These are phyloP conservation scores for Pyrenula massariospora DNA, from an alignment of 495 filamentous ascomycete genomes.

Conservation along the genomic window DNA sequence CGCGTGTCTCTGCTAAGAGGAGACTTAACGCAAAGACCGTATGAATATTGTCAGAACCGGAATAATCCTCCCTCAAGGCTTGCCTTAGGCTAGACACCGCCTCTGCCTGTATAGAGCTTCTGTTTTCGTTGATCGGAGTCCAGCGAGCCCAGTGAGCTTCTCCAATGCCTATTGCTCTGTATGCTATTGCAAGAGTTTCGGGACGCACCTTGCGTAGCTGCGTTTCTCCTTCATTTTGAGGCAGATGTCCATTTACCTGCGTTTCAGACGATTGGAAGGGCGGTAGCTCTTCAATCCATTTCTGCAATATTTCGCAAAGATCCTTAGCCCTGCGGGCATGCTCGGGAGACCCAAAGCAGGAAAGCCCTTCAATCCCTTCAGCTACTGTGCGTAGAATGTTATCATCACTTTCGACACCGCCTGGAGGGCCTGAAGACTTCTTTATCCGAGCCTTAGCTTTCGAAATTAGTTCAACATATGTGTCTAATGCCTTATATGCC, in stretches of 20 bases:
- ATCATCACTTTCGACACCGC: constrained; percentile 65
- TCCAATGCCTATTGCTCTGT: constrained; percentile 70
- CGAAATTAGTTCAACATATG: constrained; percentile 76
- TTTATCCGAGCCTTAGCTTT: constrained; percentile 68
- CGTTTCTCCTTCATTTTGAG: constrained; percentile 13
- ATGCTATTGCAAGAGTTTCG: constrained; percentile 49
- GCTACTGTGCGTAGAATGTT: constrained; percentile 63
- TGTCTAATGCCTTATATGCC: constrained; percentile 75
- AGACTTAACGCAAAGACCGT: constrained; percentile 70
- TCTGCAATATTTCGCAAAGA: constrained; percentile 52
- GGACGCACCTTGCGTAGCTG: constrained; percentile 31
- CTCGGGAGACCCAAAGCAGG: constrained; percentile 60
- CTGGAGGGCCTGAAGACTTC: constrained; percentile 61
- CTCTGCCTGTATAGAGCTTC: constrained; percentile 56
- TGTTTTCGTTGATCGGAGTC: constrained; percentile 58
- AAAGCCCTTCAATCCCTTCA: constrained; percentile 69
- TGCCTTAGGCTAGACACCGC: constrained; percentile 63
- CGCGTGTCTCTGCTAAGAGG: constrained; percentile 67
- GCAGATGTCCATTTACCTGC: constrained; percentile 18
- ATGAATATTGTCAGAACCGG: constrained; percentile 49
- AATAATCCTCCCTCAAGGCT: constrained; percentile 53
- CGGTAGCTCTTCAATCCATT: constrained; percentile 41
- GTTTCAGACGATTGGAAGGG: constrained; percentile 6
- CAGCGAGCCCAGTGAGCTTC: constrained; percentile 75
- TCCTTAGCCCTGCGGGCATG: constrained; percentile 67